phyloP scores from a whole-genome alignment of 768 basidiomycete species.

The Cubamyces lactineus region DNA sequence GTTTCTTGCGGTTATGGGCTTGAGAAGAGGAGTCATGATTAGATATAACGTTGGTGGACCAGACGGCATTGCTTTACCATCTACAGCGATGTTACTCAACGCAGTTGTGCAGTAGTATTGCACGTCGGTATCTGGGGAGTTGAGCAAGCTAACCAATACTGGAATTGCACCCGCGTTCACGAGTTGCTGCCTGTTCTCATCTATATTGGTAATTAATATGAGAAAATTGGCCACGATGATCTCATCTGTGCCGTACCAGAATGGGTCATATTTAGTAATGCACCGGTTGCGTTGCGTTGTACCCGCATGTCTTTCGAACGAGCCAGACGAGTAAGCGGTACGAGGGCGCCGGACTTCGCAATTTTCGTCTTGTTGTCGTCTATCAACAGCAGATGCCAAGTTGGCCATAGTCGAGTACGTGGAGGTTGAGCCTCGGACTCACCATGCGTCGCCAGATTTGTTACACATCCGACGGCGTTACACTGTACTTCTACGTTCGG shows the following conservation, averaged over 20 bases:
- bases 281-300: conserved; percentile 97
- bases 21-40: conserved; percentile 1
- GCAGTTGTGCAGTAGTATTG: conserved; percentile 99
- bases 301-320: conserved; percentile 99
- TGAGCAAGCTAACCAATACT: conserved; percentile 91
- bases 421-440: conserved; percentile 31
- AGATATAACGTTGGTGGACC: not conserved
- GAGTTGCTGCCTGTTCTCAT: conserved; percentile 97
- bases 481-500: conserved; percentile 99
- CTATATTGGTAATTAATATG: conserved; percentile 43
- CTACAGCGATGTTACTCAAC: conserved; percentile 97
- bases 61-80: conserved; percentile 52
- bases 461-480: conserved; percentile 99
- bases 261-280: conserved; percentile 98
- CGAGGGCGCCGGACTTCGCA: conserved; percentile 97
- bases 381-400: conserved; percentile 35
- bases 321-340: conserved; percentile 93
- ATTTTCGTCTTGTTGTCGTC: conserved; percentile 99
- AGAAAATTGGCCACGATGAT: not conserved
- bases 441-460: conserved; percentile 99
- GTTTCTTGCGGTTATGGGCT: conserved; percentile 91
- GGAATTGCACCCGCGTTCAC: conserved; percentile 99
- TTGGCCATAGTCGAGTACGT: not conserved
- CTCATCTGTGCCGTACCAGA: conserved; percentile 61
- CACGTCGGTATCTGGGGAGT: conserved; percentile 97